phyloP scores from a whole-genome alignment of 306 rosid genomes.

The Albizia julibrissin region DNA sequence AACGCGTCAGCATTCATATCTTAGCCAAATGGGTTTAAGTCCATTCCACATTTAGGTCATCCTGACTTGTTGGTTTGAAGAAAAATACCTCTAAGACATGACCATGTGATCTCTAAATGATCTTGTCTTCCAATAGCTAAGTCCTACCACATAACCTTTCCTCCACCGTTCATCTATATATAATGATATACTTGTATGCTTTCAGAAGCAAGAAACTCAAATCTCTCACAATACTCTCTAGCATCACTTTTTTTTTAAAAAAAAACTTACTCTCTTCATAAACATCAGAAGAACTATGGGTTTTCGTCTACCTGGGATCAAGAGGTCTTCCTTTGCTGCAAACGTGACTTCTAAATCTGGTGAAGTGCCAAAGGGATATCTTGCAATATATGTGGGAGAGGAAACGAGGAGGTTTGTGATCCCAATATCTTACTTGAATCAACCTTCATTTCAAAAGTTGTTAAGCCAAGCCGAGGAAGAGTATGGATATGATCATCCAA shows the following conservation, averaged over 20 bases:
- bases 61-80: background rate
- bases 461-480: background rate
- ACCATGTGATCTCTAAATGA: background rate
- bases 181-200: too few relatives aligned
- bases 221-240: background rate
- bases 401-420: background rate
- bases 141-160: too few relatives aligned
- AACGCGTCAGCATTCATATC: background rate
- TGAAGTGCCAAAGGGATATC: background rate
- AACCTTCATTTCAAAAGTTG: background rate
- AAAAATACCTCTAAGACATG: background rate
- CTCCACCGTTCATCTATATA: too few relatives aligned
- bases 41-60: background rate
- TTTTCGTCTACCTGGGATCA: conserved; percentile 36
- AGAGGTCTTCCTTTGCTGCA: conserved; percentile 30
- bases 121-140: background rate
- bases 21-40: background rate
- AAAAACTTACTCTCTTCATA: background rate
- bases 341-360: background rate
- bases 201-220: too few relatives aligned
- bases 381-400: background rate
- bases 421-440: background rate
- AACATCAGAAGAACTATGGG: background rate
- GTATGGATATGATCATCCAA: background rate
- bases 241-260: background rate